Percentiles rank a stretch among this genome's conserved stretches.
These are phyloP conservation scores for Heliamphora pulchella DNA, from an alignment of 179 eudicot genomes.

Conservation along the genomic window DNA sequence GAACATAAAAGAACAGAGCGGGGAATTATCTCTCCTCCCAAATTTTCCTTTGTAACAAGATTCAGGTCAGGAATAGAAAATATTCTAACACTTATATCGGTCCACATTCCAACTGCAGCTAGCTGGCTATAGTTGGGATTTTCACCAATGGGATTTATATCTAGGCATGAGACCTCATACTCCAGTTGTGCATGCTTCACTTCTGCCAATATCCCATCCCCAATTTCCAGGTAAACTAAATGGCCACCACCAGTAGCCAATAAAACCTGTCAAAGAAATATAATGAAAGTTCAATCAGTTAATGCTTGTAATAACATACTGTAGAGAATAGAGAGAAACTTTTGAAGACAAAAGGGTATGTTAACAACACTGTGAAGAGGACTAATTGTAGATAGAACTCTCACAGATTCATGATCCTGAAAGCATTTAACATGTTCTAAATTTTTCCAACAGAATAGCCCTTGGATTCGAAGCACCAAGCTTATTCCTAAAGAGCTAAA, in stretches of 20 bases:
- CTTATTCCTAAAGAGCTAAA: background rate
- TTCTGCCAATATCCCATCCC: conserved; percentile 74
- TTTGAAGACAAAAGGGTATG: background rate
- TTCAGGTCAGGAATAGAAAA: conserved; percentile 91
- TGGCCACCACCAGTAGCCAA: conserved; percentile 94
- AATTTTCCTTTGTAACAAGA: conserved; percentile 65
- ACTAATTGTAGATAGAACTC: background rate
- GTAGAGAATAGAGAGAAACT: background rate
- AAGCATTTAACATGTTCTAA: conserved; percentile 9
- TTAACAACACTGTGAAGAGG: conserved; percentile 1
- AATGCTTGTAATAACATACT: background rate
- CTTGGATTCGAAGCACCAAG: background rate
- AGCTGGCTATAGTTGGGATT: conserved; percentile 68
- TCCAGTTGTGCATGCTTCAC: conserved; percentile 73
- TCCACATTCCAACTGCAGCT: conserved; percentile 99
- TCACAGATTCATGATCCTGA: background rate
- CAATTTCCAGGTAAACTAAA: conserved; percentile 88
- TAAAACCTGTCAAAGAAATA: conserved; percentile 53
- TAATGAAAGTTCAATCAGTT: background rate
- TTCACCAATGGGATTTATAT: conserved; percentile 87
- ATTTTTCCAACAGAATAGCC: background rate
- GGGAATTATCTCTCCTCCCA: conserved; percentile 98
- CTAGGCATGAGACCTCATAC: conserved; percentile 89
- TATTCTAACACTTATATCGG: conserved; percentile 83
- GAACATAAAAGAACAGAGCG: conserved; percentile 95